Base-by-base conservation (phyloP, 148 eudicot genomes). In the Arctostaphylos glauca region DNA sequence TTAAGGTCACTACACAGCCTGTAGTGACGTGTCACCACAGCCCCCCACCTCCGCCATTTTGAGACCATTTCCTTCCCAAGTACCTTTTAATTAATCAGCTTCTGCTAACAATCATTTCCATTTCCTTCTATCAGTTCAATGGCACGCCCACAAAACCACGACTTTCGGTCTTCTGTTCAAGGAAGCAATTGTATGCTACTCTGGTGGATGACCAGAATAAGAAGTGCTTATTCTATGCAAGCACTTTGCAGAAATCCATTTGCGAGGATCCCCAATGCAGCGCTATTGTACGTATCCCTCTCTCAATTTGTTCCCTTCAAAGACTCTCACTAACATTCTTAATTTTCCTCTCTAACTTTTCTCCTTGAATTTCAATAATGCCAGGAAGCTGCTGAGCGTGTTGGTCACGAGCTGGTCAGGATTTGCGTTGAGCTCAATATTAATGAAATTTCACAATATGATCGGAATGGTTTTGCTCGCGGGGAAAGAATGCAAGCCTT, bases 161-260 rank as follows among this genome's bases (percentile, higher is more conserved):
- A 86, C 94, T 96, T 77, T 96, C 99, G 59, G 98, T 94, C 21
- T 96, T 96, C 88, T 96, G 98, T 74, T 96, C 99, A 3, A 91
- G 89, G 0, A 88, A 86, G 82, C 99, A 94, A 85, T 75, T 96
- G 83, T 96, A 96, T 80, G 99, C 95, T 14, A 91, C 90, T 92
- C 92, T 96, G 53, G 93, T 94, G 6, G 99, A 96, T 88, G 99
- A 96, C 81, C 89, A 90, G 83, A 94, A 90, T 83, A 96, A 96
- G 85, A 91, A 92, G 84, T 91, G 93, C 79, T 85, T 96, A 79
- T 96, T 91, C 84, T 93, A 89, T 67, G 95, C 93, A 88, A 94
- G 92, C 84, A 96, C 99, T 77, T 82, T 94, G 75, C 98, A 93
- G 86, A 91, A 88, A 88, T 89, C 90, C 68, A 71, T 94, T 54